Evolutionary conservation across 208 protist species (phyloP).

Genomic region (Acanthamoeba healyi): DNA sequence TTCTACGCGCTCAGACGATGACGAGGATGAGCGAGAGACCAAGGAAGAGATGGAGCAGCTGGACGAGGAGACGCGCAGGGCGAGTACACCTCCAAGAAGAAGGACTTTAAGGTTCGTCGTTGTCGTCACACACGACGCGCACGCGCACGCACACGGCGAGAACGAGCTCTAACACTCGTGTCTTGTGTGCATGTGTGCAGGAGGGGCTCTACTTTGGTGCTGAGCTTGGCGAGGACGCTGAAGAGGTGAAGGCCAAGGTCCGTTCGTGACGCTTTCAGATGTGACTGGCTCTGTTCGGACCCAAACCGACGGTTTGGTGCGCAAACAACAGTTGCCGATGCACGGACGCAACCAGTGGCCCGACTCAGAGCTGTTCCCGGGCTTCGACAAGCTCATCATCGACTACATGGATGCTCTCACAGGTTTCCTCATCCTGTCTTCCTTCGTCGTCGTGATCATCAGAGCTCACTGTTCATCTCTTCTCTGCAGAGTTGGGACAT

Average conservation of each 20-base stretch:
- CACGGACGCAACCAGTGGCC: not conserved
- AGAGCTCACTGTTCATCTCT: no score
- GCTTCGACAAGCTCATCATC: slow-evolving; percentile 20
- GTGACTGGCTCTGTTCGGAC: no score
- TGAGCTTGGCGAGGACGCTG: slow-evolving; percentile 25
- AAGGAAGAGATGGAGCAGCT: slow-evolving; percentile 31
- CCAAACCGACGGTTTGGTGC: no score
- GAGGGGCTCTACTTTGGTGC: slow-evolving; percentile 58
- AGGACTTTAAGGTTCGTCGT: slow-evolving; percentile 5
- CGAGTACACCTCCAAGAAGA: slow-evolving; percentile 54
- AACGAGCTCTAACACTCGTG: not conserved
- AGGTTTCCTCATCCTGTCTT: no score
- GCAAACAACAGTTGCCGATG: not conserved
- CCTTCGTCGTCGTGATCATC: no score
- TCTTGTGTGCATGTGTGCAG: not conserved
- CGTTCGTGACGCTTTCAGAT: not conserved
- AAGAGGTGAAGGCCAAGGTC: slow-evolving; percentile 38
- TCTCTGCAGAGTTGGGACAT: not conserved
- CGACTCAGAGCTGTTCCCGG: not conserved
- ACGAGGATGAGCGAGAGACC: not conserved
- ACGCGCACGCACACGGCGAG: not conserved
- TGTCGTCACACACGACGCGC: not conserved
- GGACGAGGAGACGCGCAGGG: slow-evolving; percentile 41
- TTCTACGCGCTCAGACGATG: not conserved
- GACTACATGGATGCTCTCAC: slow-evolving; percentile 10